Evolutionary conservation across 2,329 filamentous ascomycete species (phyloP).

Genomic region (Penicillium sp.): DNA sequence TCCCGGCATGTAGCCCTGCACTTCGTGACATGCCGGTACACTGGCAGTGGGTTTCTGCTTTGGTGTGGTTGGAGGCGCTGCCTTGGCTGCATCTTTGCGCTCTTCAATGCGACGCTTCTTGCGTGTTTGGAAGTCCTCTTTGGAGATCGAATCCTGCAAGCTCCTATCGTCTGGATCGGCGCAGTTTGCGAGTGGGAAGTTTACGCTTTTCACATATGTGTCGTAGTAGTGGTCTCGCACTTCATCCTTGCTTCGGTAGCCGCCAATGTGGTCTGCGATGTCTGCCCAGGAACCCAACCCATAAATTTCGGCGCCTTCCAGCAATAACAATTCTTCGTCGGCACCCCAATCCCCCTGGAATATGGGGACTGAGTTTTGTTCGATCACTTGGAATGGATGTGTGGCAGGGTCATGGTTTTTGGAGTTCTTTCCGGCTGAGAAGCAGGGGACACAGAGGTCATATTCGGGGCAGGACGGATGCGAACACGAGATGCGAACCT

Average conservation of each 20-base stretch:
- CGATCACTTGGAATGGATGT: slow-evolving; percentile 89
- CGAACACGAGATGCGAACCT: slow-evolving; percentile 95
- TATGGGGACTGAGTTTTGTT: slow-evolving; percentile 97
- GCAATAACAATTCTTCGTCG: slow-evolving; percentile 87
- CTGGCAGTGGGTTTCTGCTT: slow-evolving; percentile 96
- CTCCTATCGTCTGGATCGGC: slow-evolving; percentile 79
- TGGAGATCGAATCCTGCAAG: slow-evolving; percentile 74
- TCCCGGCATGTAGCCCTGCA: slow-evolving; percentile 98
- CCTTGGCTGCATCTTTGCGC: slow-evolving; percentile 81
- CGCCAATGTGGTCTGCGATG: slow-evolving; percentile 96
- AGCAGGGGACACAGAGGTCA: slow-evolving; percentile 94
- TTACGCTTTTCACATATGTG: slow-evolving; percentile 78
- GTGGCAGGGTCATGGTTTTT: slow-evolving; percentile 82
- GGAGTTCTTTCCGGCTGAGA: slow-evolving; percentile 75
- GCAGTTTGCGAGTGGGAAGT: slow-evolving; percentile 82
- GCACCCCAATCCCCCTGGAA: slow-evolving; percentile 95
- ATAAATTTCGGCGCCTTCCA: slow-evolving; percentile 95
- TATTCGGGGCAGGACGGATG: slow-evolving; percentile 83
- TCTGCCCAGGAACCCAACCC: slow-evolving; percentile 96
- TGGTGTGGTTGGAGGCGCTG: slow-evolving; percentile 76
- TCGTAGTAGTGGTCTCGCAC: slow-evolving; percentile 90
- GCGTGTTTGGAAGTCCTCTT: slow-evolving; percentile 87
- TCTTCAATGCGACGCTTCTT: slow-evolving; percentile 95
- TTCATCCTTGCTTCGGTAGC: slow-evolving; percentile 91
- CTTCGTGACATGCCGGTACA: slow-evolving; percentile 94